Conservation (phyloP, 805 yeast genomes). For the Candida easanensis region DNA sequence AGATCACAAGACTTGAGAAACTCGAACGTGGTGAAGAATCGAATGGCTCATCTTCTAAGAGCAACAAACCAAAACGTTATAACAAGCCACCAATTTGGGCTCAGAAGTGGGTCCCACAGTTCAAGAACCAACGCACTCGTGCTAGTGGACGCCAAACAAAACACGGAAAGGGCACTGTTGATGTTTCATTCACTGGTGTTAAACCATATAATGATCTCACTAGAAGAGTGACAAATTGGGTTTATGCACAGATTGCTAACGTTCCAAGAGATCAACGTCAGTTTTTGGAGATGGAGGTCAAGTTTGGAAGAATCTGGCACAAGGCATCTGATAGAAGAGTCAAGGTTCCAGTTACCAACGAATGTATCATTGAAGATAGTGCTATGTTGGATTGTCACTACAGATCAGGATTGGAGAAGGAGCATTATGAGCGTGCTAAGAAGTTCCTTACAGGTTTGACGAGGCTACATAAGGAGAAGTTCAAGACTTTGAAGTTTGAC, state of each 20-base stretch:
- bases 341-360: conserved; percentile 64
- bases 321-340: conserved; percentile 60
- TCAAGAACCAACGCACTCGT: conserved; percentile 18
- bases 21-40: conserved; percentile 15
- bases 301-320: conserved; percentile 69
- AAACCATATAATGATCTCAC: conserved; percentile 80
- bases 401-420: conserved; percentile 63
- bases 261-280: conserved; percentile 51
- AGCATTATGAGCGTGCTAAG: conserved; percentile 55
- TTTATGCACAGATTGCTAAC: conserved; percentile 74
- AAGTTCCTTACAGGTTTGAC: conserved; percentile 55
- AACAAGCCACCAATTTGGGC: conserved; percentile 81
- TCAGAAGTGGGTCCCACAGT: conserved; percentile 58
- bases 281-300: conserved; percentile 69
- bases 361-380: conserved; percentile 48
- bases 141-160: neutral
- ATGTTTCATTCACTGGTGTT: conserved; percentile 58
- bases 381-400: conserved; percentile 57
- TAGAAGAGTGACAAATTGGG: conserved; percentile 83
- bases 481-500: conserved; percentile 58
- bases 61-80: conserved; percentile 58
- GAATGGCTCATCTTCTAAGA: neutral
- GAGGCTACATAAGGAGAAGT: conserved; percentile 48
- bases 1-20: conserved; percentile 10
- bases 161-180: neutral